Base-by-base conservation (phyloP, 129 eudicot genomes). In the Centrapalus pauciflorus region DNA sequence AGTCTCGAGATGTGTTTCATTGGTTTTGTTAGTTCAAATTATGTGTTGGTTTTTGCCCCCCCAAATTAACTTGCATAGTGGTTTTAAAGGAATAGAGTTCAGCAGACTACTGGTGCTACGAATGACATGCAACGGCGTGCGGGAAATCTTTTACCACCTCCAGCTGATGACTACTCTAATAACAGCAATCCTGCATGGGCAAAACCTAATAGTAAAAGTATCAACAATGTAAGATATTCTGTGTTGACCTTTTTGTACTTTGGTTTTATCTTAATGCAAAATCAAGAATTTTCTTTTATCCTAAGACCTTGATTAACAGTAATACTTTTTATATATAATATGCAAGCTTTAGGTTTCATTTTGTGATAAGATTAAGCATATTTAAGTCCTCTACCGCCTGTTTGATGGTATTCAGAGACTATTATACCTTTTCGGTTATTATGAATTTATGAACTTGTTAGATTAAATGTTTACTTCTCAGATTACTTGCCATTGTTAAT, bases 111-210 rank as follows among this genome's bases (percentile, higher is more conserved):
- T 49, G 80, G 69, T 59, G 80, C 55, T 26, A 58, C 63, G 25
- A 50, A 50, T 33, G 73, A 75, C 19, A 59, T 75, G 54, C 80
- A 67, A 67, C 52, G 73, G 54, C 69, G 80, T 28, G 58, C 74
- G n/a, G 80, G 80, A 54, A 57, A 67, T 58, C 33, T 75, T 38
- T 61, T 75, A 75, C 80, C 80, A 57, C 74, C 80, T 23, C 64
- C 80, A 46, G 75, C 63, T 57, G 75, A 75, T 67, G 70, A 75
- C 9, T 49, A 46, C 61, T 45, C 60, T 66, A 21, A 41, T 65
- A 59, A 64, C 60, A 74, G 11, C 59, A 46, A 38, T 20, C 35
- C 72, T 27, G 21, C 37, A 30, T 49, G 58, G 71, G 28, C 67
- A 23, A 75, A 75, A 75, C 63, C 56, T 49, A 29, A 17, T 58